Percentiles rank a stretch among this genome's conserved stretches.
Conservation (phyloP, 1,284 basidiomycete genomes). For the Ustanciosporium gigantosporum region DNA sequence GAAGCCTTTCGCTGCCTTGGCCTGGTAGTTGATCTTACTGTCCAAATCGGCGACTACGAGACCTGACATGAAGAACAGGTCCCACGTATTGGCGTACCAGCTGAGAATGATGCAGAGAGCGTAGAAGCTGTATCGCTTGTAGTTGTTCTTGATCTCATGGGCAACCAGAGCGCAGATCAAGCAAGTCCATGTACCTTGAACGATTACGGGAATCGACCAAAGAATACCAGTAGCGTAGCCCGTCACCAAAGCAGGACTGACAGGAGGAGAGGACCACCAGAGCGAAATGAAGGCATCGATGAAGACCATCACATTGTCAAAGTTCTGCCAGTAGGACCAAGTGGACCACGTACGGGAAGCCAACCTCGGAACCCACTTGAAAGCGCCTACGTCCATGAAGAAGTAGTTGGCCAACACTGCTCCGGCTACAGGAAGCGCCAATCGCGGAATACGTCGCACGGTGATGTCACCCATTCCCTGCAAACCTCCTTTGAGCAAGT, state of each 20-base stretch:
- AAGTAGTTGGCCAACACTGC: slow-evolving; percentile 52
- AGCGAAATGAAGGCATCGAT: slow-evolving; percentile 46
- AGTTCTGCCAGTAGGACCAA: slow-evolving; percentile 54
- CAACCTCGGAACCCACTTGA: slow-evolving; percentile 50
- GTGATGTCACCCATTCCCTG: slow-evolving; percentile 47
- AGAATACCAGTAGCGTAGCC: slow-evolving; percentile 55
- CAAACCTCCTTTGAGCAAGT: slow-evolving; percentile 46
- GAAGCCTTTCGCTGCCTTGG: slow-evolving; percentile 32
- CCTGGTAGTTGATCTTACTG: slow-evolving; percentile 51
- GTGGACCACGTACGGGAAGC: slow-evolving; percentile 52
- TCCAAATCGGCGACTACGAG: slow-evolving; percentile 51
- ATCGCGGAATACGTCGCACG: slow-evolving; percentile 48
- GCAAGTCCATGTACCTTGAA: slow-evolving; percentile 48
- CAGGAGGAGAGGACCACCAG: slow-evolving; percentile 50
- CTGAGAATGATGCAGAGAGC: slow-evolving; percentile 39
- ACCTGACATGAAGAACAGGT: slow-evolving; percentile 55
- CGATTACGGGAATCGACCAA: slow-evolving; percentile 55
- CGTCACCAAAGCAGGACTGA: slow-evolving; percentile 39
- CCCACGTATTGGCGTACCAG: slow-evolving; percentile 53
- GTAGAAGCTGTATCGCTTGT: slow-evolving; percentile 53
- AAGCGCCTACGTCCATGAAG: slow-evolving; percentile 47
- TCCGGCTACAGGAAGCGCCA: slow-evolving; percentile 47
- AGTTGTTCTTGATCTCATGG: slow-evolving; percentile 48
- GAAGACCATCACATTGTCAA: slow-evolving; percentile 47
- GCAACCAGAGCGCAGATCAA: slow-evolving; percentile 48